These are phyloP conservation scores for Spiraea crenata DNA, from an alignment of 331 rosid genomes.

Conservation along the genomic window DNA sequence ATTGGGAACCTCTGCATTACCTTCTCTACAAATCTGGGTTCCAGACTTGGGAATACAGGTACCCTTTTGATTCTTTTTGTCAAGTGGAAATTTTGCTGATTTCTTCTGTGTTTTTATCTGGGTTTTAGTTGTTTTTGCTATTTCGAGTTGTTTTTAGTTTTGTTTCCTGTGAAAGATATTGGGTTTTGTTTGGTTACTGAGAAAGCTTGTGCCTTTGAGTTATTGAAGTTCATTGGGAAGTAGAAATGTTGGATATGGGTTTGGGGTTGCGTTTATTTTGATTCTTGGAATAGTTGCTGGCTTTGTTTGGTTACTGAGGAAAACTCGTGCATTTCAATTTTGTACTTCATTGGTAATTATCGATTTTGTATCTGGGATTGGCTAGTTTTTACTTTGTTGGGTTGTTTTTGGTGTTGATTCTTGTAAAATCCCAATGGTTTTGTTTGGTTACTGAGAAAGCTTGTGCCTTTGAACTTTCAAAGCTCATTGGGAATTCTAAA, in stretches of 20 bases:
- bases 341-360: too few relatives aligned
- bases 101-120: background rate
- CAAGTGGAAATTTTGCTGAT: background rate
- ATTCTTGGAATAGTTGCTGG: too few relatives aligned
- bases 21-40: conserved; percentile 94
- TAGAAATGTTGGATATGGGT: background rate
- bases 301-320: too few relatives aligned
- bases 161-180: background rate
- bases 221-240: background rate
- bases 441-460: conserved; percentile 7
- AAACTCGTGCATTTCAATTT: too few relatives aligned
- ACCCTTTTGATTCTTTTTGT: conserved; percentile 2
- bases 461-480: background rate
- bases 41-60: conserved; percentile 99
- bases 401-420: background rate
- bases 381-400: background rate
- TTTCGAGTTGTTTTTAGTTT: background rate
- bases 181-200: conserved; percentile 2
- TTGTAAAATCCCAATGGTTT: background rate
- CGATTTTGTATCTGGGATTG: conserved; percentile 3
- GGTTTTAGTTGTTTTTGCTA: background rate
- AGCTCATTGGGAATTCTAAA: background rate
- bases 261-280: too few relatives aligned
- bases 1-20: conserved; percentile 97
- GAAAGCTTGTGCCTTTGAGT: background rate